Evolutionary conservation across 371 early-diverging fungal genomes (phyloP), one percentile per base, ranked within the genome.

Genomic region (Rhizomucor miehei): DNA sequence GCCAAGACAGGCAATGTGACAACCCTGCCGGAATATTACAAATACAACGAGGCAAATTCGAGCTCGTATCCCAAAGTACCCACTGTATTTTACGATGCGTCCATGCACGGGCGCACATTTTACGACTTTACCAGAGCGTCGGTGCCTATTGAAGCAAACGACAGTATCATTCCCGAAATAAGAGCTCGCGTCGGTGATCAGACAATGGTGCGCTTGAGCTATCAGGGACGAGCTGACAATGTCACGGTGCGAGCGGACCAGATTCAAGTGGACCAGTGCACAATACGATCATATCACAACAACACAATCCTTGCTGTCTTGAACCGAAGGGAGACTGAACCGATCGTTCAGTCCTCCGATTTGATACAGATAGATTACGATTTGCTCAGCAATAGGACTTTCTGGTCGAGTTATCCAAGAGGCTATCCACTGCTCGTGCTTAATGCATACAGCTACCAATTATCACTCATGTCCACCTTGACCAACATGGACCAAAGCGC

Each of bases 81-180:
- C 1, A 14, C 6, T 12, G 44, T 45, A 6, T 56, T 50, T 37
- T 62, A 62, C 25, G 48, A 38, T 9, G 62, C 50, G 29, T 36
- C 53, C 20, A 62, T 62, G 62, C 39, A 34, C 0, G 62, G 62
- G 3, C 52, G 62, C 4, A 62, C 62, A 16, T 40, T n/a, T 20
- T 52, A 6, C 35, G 59, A 59, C n/a, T 35, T 59, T 19, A 6
- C 19, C 12, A 50, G 8, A 8, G 29, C 21, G 25, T 38, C 57
- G 1, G 19, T n/a, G 16, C 40, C 47, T 29, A 14, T 40, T 38
- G 19, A 37, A 14, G 6, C 41, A 12, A 49, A 43, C 2, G 20
- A 21, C 10, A 43, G 43, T 3, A 46, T 38, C 16, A 41, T 52
- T 41, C 41, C 57, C 0, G 12, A 17, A 14, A 12, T 52, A 4